These are phyloP conservation scores for Backusella circina DNA, from an alignment of 192 early-diverging fungal species.

Conservation along the genomic window DNA sequence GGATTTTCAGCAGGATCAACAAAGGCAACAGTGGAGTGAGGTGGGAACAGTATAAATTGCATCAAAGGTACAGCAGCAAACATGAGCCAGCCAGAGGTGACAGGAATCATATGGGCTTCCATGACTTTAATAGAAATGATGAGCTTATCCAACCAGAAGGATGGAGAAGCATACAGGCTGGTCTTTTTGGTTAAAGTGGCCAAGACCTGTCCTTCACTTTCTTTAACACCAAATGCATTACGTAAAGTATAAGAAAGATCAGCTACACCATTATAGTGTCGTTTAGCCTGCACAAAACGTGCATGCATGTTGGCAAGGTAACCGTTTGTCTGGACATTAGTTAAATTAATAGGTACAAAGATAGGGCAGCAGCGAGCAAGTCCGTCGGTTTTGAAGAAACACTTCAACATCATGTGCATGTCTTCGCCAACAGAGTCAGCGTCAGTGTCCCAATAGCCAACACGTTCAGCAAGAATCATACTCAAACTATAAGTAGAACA, in stretches of 20 bases:
- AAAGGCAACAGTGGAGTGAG: slow-evolving; percentile 18
- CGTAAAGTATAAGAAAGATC: slow-evolving; percentile 61
- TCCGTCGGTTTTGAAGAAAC: slow-evolving; percentile 71
- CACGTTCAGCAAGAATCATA: slow-evolving; percentile 66
- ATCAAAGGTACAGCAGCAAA: slow-evolving; percentile 48
- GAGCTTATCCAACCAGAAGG: slow-evolving; percentile 39
- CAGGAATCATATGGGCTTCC: slow-evolving; percentile 50
- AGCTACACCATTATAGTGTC: slow-evolving; percentile 72
- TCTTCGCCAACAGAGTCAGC: slow-evolving; percentile 78
- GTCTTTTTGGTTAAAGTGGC: neutral
- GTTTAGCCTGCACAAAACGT: slow-evolving; percentile 66
- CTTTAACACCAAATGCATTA: slow-evolving; percentile 16
- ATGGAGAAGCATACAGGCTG: slow-evolving; percentile 1
- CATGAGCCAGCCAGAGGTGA: slow-evolving; percentile 50
- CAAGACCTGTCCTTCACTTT: neutral
- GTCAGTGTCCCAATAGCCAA: slow-evolving; percentile 76
- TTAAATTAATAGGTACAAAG: slow-evolving; percentile 70
- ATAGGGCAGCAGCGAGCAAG: slow-evolving; percentile 62
- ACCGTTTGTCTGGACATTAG: slow-evolving; percentile 52
- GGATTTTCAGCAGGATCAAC: slow-evolving; percentile 38
- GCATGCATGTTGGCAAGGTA: slow-evolving; percentile 53
- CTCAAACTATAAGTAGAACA: slow-evolving; percentile 76
- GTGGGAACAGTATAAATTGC: slow-evolving; percentile 42
- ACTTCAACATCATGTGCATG: slow-evolving; percentile 82
- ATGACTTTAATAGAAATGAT: slow-evolving; percentile 39